Evolutionary conservation across 208 protist species (phyloP).

Genomic region (Wallacemonas rigidus): DNA sequence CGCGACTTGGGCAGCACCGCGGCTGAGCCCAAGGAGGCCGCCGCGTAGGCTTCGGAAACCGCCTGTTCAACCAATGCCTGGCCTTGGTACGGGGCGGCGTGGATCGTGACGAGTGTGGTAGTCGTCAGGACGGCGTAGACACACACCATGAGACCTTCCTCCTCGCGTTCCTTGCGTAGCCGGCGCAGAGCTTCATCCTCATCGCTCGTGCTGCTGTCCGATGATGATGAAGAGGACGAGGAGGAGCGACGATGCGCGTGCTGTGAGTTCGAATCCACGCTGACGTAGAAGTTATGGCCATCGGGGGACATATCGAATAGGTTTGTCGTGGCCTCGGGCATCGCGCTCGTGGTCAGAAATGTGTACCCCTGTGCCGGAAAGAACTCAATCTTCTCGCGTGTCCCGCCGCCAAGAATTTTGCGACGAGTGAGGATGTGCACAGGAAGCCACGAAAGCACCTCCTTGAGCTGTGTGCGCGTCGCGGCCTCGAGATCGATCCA

Average conservation of each 20-base stretch:
- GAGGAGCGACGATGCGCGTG: constrained; percentile 1
- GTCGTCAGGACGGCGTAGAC: constrained; percentile 17
- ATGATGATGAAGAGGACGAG: constrained; percentile 4
- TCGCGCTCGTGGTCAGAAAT: constrained; percentile 37
- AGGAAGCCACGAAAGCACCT: constrained; percentile 44
- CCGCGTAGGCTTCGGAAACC: constrained; percentile 11
- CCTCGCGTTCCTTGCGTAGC: constrained; percentile 14
- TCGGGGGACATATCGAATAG: neutral
- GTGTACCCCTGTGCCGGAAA: constrained; percentile 57
- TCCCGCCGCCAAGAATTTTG: constrained; percentile 20
- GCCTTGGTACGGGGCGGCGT: constrained; percentile 8
- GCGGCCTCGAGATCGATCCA: constrained; percentile 43
- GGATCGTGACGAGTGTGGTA: constrained; percentile 15
- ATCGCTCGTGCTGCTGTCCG: constrained; percentile 16
- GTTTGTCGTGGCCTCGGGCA: constrained; percentile 5
- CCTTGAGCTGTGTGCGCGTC: constrained; percentile 22
- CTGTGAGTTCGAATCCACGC: neutral
- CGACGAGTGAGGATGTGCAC: constrained; percentile 41
- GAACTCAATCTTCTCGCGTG: constrained; percentile 39
- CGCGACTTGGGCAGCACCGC: constrained; percentile 1
- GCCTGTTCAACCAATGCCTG: constrained; percentile 9
- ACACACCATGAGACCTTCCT: constrained; percentile 1
- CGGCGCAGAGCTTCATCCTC: constrained; percentile 15
- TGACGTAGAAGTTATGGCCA: constrained; percentile 1
- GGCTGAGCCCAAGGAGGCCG: constrained; percentile 4